Percentiles rank a stretch among this genome's conserved stretches.
Evolutionary conservation across 345 rosid species (phyloP).

Genomic region (Excoecaria cochinchinensis): DNA sequence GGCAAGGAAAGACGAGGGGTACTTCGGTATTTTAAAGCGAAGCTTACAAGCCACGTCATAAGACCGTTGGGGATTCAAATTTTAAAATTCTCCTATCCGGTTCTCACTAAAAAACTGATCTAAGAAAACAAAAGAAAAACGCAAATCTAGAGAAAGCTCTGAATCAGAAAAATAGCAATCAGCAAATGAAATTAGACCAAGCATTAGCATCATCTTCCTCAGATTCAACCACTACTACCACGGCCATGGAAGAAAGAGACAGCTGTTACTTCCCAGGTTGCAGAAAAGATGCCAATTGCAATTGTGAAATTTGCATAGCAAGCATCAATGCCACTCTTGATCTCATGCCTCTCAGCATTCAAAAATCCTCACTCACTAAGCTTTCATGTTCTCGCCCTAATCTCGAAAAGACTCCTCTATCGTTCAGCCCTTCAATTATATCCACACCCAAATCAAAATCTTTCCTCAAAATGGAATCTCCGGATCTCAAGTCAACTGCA

Average conservation of each 20-base stretch:
- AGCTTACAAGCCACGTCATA: background rate
- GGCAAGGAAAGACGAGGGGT: background rate
- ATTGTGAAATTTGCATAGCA: constrained; percentile 73
- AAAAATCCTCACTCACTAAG: constrained; percentile 65
- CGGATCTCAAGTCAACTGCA: constrained; percentile 44
- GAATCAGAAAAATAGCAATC: background rate
- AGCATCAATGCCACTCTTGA: constrained; percentile 90
- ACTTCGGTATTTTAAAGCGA: background rate
- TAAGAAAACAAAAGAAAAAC: background rate
- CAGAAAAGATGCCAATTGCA: constrained; percentile 80
- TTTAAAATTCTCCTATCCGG: constrained; percentile 24
- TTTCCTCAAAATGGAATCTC: constrained; percentile 32
- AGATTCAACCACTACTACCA: constrained; percentile 33
- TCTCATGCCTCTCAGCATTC: constrained; percentile 73
- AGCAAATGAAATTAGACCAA: constrained; percentile 35
- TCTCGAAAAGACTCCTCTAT: constrained; percentile 44
- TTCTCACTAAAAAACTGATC: background rate
- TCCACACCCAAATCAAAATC: constrained; percentile 59
- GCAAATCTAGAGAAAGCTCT: background rate
- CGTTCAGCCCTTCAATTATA: constrained; percentile 44
- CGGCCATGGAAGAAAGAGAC: constrained; percentile 45
- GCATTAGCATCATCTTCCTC: constrained; percentile 29
- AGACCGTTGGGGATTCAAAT: constrained; percentile 56
- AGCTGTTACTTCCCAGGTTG: constrained; percentile 86
- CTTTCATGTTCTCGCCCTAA: constrained; percentile 39